phyloP scores from a whole-genome alignment of 2,329 filamentous ascomycete genomes.

The Pyricularia pennisetigena region DNA sequence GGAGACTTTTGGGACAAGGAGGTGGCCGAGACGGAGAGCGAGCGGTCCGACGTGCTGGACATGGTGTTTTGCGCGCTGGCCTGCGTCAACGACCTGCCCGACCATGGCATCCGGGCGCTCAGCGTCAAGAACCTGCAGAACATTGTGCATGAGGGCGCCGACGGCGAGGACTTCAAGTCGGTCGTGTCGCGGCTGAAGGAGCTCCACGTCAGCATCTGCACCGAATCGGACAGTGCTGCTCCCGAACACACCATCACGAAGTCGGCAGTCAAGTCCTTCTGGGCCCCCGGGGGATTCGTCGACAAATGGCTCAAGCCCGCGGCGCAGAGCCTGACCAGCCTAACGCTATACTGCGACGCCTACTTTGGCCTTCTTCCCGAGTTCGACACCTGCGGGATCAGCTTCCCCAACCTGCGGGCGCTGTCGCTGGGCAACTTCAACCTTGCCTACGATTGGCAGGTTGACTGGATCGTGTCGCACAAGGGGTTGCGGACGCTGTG shows the following conservation, averaged over 20 bases:
- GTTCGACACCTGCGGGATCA: not conserved
- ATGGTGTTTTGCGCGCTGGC: not conserved
- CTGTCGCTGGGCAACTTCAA: not conserved
- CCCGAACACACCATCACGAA: not conserved
- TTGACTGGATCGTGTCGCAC: not conserved
- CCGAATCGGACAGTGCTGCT: not conserved
- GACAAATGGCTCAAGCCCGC: not conserved
- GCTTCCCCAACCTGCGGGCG: not conserved
- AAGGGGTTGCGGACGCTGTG: not conserved
- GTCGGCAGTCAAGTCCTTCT: not conserved
- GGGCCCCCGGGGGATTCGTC: not conserved
- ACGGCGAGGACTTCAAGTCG: not conserved
- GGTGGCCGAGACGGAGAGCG: not conserved
- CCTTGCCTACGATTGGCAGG: not conserved
- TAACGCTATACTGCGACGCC: not conserved
- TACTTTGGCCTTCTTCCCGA: not conserved
- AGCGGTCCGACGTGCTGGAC: not conserved
- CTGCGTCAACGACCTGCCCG: not conserved
- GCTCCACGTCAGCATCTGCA: not conserved
- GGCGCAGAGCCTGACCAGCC: not conserved
- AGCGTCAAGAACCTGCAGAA: not conserved
- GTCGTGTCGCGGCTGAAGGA: not conserved
- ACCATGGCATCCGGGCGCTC: not conserved
- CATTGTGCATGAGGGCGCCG: not conserved
- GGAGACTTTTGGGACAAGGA: not conserved